Base-by-base conservation (phyloP, 192 early-diverging fungal genomes). In the Thamnidium elegans region DNA sequence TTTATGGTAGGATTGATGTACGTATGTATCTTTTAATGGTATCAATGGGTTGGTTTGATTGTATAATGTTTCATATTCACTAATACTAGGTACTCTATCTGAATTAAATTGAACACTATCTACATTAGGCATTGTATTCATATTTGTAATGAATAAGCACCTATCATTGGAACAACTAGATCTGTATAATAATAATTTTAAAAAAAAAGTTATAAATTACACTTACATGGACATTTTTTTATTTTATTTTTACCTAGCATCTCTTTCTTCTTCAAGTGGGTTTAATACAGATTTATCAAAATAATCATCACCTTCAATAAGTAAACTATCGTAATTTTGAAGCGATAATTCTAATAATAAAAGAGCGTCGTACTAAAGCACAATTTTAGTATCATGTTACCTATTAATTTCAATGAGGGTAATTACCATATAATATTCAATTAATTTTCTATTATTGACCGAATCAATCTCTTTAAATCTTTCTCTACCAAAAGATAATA, bases 151-250 rank as follows among this genome's bases (percentile, higher is more conserved):
- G 47, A 84, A 84, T 44, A 84, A 63, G 44, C 83, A 84, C 61
- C 75, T 80, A 65, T 84, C 83, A 59, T 84, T 82, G 51, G 58
- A 59, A 60, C 83, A 84, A 8, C 80, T 75, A 9, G 83, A 66
- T 59, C 81, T 82, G 19, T 17, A 3, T 31, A 9, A 7, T 1
- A 10, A 30, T 7, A 26, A 46, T 23, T 23, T 20, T 44, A n/a
- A 20, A 19, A 34, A 44, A 20, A 5, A 13, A 20, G 21, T 42
- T 26, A 26, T 26, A 26, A 26, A 2, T 26, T 26, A 26, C 26
- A n/a, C n/a, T n/a, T n/a, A n/a, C n/a, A n/a, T n/a, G n/a, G n/a
- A n/a, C n/a, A n/a, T n/a, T n/a, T n/a, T n/a, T n/a, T n/a, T n/a
- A n/a, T n/a, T n/a, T 26, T 3, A 26, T 26, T 26, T 14, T 17